Evolutionary conservation across 306 rosid species (phyloP).

Genomic region (Medicago arabica): DNA sequence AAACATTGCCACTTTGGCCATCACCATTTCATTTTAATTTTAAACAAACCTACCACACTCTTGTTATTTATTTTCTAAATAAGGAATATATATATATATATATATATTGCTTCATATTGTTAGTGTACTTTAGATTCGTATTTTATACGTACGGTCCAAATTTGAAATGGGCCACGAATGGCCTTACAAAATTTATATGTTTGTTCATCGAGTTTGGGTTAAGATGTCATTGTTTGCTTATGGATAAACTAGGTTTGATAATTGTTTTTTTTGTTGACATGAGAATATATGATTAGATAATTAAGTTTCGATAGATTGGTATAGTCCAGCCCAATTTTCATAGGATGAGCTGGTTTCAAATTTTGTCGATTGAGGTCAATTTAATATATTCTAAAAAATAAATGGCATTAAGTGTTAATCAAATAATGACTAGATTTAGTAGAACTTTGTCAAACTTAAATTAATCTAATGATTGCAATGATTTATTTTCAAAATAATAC

Average conservation of each 20-base stretch:
- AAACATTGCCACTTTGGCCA: conserved; percentile 13
- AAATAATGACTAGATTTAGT: no score
- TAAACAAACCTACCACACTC: background rate
- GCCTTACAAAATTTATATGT: background rate
- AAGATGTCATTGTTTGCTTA: no score
- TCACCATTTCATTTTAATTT: conserved; percentile 2
- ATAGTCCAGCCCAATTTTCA: conserved; percentile 5
- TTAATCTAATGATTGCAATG: no score
- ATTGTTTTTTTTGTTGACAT: no score
- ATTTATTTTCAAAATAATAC: no score
- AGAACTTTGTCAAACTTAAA: no score
- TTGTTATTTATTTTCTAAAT: background rate
- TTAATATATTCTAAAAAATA: no score
- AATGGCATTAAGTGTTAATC: no score
- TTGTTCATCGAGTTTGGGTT: background rate
- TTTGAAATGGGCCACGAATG: conserved; percentile 28
- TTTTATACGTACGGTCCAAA: background rate
- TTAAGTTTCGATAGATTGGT: background rate
- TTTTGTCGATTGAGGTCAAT: background rate
- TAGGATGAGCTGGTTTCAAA: background rate
- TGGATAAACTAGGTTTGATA: background rate
- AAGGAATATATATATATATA: no score
- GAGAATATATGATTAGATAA: background rate
- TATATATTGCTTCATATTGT: no score
- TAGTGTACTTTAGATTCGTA: background rate